phyloP scores from a whole-genome alignment of 305 asterid species.

The Lippia alba region DNA sequence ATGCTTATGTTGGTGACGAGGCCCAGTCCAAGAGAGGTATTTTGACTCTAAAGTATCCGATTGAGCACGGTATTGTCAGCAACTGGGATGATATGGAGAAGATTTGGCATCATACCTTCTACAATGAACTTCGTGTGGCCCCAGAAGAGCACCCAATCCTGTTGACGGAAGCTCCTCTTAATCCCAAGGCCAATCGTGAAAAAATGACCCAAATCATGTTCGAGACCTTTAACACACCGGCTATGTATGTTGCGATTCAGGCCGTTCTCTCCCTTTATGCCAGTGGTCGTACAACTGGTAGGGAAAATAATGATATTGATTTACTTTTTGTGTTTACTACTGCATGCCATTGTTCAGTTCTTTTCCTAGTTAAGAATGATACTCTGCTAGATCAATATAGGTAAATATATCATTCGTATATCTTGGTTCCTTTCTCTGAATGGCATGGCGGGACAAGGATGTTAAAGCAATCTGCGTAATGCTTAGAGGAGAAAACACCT shows the following conservation, averaged over 20 bases:
- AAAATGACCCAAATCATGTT: conserved; percentile 84
- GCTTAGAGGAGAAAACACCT: neutral
- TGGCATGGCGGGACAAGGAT: too few species aligned
- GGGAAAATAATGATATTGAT: conserved; percentile 26
- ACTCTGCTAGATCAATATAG: neutral
- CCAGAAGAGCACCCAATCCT: conserved; percentile 77
- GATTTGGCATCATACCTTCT: conserved; percentile 83
- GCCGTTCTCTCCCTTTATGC: conserved; percentile 77
- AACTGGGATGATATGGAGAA: conserved; percentile 94
- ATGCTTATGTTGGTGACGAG: conserved; percentile 78
- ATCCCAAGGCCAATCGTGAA: conserved; percentile 76
- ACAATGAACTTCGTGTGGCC: conserved; percentile 74
- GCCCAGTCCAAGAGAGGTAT: conserved; percentile 84
- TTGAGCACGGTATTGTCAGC: conserved; percentile 80
- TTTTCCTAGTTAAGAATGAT: neutral
- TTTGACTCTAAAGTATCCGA: conserved; percentile 72
- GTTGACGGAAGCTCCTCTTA: conserved; percentile 68
- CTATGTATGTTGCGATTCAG: conserved; percentile 73
- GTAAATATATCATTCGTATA: too few species aligned
- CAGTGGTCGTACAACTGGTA: conserved; percentile 81
- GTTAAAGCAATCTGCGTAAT: neutral
- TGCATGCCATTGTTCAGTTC: neutral
- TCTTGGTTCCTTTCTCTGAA: too few species aligned
- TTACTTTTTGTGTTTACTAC: neutral
- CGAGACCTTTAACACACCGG: conserved; percentile 74